A percentile compares a stretch with the other conserved stretches of the same genome.
Evolutionary conservation across 1,284 basidiomycete genomes (phyloP).

Genomic region (Microbotryum intermedium): DNA sequence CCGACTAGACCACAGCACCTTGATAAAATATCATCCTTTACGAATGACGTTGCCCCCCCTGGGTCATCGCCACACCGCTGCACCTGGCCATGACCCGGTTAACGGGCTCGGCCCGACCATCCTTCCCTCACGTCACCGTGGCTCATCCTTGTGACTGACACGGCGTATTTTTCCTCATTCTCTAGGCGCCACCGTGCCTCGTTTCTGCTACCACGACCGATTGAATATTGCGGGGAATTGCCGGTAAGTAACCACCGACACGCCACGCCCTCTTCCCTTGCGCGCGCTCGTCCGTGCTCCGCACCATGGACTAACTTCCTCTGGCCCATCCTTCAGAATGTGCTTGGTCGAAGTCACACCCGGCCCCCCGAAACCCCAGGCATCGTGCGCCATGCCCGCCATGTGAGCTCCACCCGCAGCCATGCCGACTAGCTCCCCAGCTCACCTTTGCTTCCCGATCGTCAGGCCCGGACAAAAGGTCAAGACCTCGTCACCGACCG

Average conservation of each 20-base stretch:
- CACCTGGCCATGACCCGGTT: no score
- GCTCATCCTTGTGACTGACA: no score
- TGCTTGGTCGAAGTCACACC: constrained; percentile 81
- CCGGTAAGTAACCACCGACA: constrained; percentile 50
- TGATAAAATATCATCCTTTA: no score
- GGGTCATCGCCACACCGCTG: no score
- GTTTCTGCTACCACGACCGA: constrained; percentile 90
- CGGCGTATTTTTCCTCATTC: neutral
- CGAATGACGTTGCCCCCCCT: no score
- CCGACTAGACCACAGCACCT: no score
- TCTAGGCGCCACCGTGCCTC: constrained; percentile 35
- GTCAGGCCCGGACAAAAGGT: constrained; percentile 76
- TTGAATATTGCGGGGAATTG: constrained; percentile 92
- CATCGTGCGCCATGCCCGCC: constrained; percentile 81
- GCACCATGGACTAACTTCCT: neutral
- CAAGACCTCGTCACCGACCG: constrained; percentile 87
- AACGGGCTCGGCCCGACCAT: no score
- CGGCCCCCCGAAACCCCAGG: constrained; percentile 35
- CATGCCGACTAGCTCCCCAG: neutral
- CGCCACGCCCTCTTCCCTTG: neutral
- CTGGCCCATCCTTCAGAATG: constrained; percentile 52
- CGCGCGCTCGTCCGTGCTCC: neutral
- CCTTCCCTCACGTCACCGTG: no score
- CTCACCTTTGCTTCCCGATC: neutral
- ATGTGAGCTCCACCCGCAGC: constrained; percentile 46